phyloP scores from a whole-genome alignment of 345 rosid genomes.

The Ceriops decandra region DNA sequence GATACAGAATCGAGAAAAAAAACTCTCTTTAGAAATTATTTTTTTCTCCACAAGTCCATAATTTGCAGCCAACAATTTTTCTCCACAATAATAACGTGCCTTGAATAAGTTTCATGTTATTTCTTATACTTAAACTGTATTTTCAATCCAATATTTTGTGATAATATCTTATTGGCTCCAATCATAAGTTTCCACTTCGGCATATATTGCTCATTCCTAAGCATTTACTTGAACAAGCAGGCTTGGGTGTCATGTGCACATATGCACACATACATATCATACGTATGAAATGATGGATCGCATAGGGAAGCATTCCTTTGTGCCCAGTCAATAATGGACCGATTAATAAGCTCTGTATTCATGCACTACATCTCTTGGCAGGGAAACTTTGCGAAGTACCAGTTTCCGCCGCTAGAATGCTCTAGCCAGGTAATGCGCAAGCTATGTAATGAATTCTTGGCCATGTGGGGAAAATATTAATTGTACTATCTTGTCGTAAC shows the following conservation, averaged over 20 bases:
- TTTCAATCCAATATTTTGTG: too few relatives aligned
- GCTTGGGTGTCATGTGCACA: too few relatives aligned
- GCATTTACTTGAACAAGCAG: not conserved
- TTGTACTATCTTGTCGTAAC: conserved; percentile 19
- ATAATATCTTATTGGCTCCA: too few relatives aligned
- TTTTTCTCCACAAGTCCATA: too few relatives aligned
- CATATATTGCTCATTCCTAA: not conserved
- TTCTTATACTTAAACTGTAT: not conserved
- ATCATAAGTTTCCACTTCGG: too few relatives aligned
- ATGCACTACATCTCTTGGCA: conserved; percentile 29
- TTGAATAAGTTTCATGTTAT: too few relatives aligned
- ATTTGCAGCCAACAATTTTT: not conserved
- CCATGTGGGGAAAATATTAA: conserved; percentile 6
- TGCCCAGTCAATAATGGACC: not conserved
- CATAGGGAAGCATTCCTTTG: too few relatives aligned
- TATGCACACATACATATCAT: not conserved
- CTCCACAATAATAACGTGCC: not conserved
- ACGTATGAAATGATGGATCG: not conserved
- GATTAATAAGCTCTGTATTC: not conserved
- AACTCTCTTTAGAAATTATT: too few relatives aligned
- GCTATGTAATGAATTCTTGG: conserved; percentile 9
- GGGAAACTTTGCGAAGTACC: conserved; percentile 61
- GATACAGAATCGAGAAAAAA: too few relatives aligned
- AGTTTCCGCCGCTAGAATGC: conserved; percentile 52
- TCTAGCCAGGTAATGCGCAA: conserved; percentile 46